Percentiles rank a stretch among this genome's conserved stretches.
Conservation (phyloP, 2,329 filamentous ascomycete genomes). For the Simplicillium sp. region DNA sequence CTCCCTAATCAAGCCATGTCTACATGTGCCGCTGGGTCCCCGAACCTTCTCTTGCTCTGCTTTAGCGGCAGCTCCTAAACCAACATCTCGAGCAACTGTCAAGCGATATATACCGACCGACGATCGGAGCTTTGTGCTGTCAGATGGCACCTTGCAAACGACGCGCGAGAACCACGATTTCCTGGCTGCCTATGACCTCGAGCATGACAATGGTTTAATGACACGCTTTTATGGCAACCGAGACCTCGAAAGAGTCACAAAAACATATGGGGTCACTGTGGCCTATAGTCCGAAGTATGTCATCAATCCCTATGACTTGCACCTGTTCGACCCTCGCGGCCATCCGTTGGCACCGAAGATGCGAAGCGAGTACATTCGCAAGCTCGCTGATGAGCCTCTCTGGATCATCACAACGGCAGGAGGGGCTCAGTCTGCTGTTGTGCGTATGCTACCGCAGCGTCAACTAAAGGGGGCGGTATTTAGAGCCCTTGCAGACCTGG, state of each 20-base stretch:
- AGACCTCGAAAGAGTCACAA: conserved; percentile 7
- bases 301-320: conserved; percentile 21
- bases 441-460: conserved; percentile 14
- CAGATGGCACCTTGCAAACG: conserved; percentile 2
- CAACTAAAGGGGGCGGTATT: conserved; percentile 18
- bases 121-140: conserved; percentile 1
- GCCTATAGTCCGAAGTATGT: conserved; percentile 18
- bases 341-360: conserved; percentile 19
- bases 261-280: conserved; percentile 13
- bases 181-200: conserved; percentile 5
- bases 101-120: conserved; percentile 1
- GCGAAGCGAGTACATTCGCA: conserved; percentile 17
- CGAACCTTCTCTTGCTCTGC: background rate
- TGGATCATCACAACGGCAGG: conserved; percentile 19
- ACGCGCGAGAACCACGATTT: conserved; percentile 11
- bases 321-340: conserved; percentile 20
- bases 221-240: background rate
- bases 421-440: conserved; percentile 11
- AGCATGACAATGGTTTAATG: conserved; percentile 5
- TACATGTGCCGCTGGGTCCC: too few species aligned
- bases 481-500: conserved; percentile 15
- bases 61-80: background rate
- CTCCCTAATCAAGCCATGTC: too few species aligned
- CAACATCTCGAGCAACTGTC: background rate
- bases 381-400: conserved; percentile 16